These are phyloP conservation scores for Perkinsela sp. DNA, from an alignment of 208 protist genomes.

Conservation along the genomic window DNA sequence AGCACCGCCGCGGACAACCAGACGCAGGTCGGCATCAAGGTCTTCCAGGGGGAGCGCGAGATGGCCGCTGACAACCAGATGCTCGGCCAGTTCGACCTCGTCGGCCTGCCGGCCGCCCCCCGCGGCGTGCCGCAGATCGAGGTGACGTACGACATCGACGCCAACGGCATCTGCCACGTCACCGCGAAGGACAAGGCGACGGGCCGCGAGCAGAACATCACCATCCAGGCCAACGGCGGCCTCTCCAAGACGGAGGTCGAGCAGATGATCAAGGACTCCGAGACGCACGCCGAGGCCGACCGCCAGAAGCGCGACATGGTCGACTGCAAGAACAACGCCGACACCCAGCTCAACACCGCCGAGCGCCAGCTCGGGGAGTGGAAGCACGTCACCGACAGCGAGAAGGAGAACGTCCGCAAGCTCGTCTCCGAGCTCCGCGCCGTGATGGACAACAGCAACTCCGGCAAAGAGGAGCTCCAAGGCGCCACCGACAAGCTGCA, in stretches of 20 bases:
- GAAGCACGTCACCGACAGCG: conserved; percentile 37
- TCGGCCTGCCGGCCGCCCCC: conserved; percentile 65
- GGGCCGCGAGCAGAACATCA: conserved; percentile 74
- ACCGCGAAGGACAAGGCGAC: conserved; percentile 84
- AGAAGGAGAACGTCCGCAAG: conserved; percentile 27
- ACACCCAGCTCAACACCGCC: conserved; percentile 20
- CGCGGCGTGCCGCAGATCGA: conserved; percentile 72
- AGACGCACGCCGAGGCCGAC: conserved; percentile 36
- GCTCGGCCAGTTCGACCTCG: conserved; percentile 75
- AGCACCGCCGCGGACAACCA: conserved; percentile 53
- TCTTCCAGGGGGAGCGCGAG: conserved; percentile 77
- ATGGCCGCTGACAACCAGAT: conserved; percentile 73
- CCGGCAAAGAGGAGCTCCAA: conserved; percentile 21
- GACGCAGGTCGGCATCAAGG: conserved; percentile 50
- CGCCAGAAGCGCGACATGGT: conserved; percentile 25
- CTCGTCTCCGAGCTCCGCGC: conserved; percentile 19
- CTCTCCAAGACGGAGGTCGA: conserved; percentile 47
- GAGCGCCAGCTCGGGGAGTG: conserved; percentile 41
- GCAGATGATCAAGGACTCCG: conserved; percentile 48
- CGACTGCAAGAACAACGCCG: conserved; percentile 50
- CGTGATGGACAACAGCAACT: conserved; percentile 27
- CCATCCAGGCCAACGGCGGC: conserved; percentile 56
- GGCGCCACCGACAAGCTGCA: conserved; percentile 25
- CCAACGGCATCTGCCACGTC: conserved; percentile 91
- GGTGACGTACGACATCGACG: conserved; percentile 93